A percentile compares a stretch with the other conserved stretches of the same genome.
Conservation (phyloP, 129 eudicot species). For the Rutidosis leptorrhynchoides region DNA sequence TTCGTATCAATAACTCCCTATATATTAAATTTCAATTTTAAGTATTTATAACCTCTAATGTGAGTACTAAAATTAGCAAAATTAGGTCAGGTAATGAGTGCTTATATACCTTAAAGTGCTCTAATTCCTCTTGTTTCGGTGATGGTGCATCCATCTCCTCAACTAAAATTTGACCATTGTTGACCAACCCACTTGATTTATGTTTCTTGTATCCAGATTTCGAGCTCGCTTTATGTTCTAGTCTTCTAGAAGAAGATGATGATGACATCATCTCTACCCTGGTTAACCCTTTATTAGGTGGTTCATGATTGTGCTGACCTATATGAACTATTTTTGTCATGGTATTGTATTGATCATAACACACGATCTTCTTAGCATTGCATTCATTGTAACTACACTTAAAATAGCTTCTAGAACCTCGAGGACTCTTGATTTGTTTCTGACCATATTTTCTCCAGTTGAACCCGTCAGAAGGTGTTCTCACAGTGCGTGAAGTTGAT, state of each 20-base stretch:
- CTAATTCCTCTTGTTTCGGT: constrained; percentile 37
- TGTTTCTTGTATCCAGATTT: constrained; percentile 30
- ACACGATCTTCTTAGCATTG: constrained; percentile 79
- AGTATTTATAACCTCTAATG: too few species aligned
- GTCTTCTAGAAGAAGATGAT: constrained; percentile 36
- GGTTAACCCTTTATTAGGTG: constrained; percentile 54
- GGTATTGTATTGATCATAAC: constrained; percentile 47
- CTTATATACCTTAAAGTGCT: constrained; percentile 32
- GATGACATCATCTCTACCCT: constrained; percentile 40
- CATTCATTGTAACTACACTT: constrained; percentile 71
- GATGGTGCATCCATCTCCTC: constrained; percentile 56
- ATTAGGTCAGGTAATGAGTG: neutral
- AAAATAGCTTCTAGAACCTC: constrained; percentile 86
- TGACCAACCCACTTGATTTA: constrained; percentile 43
- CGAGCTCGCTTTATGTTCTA: constrained; percentile 20
- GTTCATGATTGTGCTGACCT: constrained; percentile 86
- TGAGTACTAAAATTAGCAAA: neutral
- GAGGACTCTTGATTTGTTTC: constrained; percentile 85
- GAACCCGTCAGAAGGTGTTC: constrained; percentile 62
- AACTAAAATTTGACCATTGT: constrained; percentile 33
- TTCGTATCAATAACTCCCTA: neutral
- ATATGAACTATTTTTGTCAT: constrained; percentile 57
- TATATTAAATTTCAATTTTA: too few species aligned
- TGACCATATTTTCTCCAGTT: constrained; percentile 97
- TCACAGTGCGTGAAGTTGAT: constrained; percentile 37